phyloP scores from a whole-genome alignment of 768 basidiomycete species.

The Suillus variegatus region DNA sequence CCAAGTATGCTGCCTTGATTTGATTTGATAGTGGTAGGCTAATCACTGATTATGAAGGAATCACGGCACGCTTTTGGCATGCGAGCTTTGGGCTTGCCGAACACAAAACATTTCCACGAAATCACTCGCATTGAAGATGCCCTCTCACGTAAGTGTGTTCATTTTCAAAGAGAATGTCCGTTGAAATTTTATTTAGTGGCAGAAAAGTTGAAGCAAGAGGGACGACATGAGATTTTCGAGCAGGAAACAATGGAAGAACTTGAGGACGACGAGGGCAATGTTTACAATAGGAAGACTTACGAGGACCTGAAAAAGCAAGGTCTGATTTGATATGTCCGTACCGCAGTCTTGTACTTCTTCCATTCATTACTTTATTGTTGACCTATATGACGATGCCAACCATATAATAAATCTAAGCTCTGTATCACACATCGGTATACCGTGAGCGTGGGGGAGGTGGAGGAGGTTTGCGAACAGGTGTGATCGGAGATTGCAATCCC shows the following conservation, averaged over 20 bases:
- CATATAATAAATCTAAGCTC: conserved; percentile 7
- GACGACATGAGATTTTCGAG: conserved; percentile 90
- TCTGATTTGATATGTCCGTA: conserved; percentile 54
- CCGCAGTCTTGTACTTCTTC: conserved; percentile 5
- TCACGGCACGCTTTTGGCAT: conserved; percentile 97
- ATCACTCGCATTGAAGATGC: conserved; percentile 98
- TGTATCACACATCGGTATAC: conserved; percentile 11
- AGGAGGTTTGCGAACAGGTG: conserved; percentile 35
- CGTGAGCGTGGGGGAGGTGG: conserved; percentile 26
- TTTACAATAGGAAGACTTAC: conserved; percentile 98
- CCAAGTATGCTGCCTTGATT: conserved; percentile 51
- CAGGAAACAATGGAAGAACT: conserved; percentile 97
- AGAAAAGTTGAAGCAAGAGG: conserved; percentile 96
- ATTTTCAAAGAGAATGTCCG: neutral
- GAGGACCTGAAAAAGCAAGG: conserved; percentile 97
- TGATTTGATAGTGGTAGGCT: conserved; percentile 9
- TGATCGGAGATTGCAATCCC: conserved; percentile 68
- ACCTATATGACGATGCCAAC: conserved; percentile 7
- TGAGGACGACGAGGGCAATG: conserved; percentile 98
- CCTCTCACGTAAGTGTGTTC: conserved; percentile 70
- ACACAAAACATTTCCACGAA: conserved; percentile 99
- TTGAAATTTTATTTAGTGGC: conserved; percentile 60
- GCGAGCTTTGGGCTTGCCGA: conserved; percentile 95
- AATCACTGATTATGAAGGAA: conserved; percentile 54
- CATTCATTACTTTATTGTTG: conserved; percentile 11